Base-by-base conservation (phyloP, 75 land plant species). In the Ceratopteris richardii region DNA sequence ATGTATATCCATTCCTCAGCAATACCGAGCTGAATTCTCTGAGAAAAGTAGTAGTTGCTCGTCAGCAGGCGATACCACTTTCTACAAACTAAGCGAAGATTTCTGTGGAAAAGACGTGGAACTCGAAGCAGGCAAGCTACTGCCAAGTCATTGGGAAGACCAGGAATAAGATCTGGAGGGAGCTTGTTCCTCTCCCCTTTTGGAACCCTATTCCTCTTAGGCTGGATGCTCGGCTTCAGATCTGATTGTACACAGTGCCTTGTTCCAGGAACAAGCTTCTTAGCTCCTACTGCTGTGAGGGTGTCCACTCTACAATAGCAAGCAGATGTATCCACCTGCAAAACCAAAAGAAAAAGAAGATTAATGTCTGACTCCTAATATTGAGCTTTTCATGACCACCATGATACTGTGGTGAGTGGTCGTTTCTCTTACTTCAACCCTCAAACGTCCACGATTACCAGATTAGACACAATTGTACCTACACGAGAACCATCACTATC, bases 1-100 rank as follows among this genome's bases (percentile, higher is more conserved):
- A 83, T 80, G 62, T 83, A 83, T 25, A 83, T 60, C 86, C 86
- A 83, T 51, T 83, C 86, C 63, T 83, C 86, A 11, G 86, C 86
- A 76, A 69, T 76, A 30, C 86, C 86, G 24, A 80, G 71, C 20
- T 55, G 62, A 27, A 72, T 77, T 29, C 86, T 65, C 21, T 75
- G 73, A 12, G 84, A 76, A 41, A 76, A 83, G 65, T 68, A 83
- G 44, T 61, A 83, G 64, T 83, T 83, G 54, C 86, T 84, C 27
- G 80, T 67, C 27, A 83, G 63, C 16, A 83, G 68, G 6, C 86
- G 66, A 48, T 80, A 65, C 86, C 86, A 83, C 44, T 76, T 71
- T 56, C 69, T 80, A 57, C 86, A 83, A 44, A 83, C 86, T 21
- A 80, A 54, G 0, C 86, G 79, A 26, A 83, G 73, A n/a, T 68